Base-by-base conservation (phyloP, 1,284 basidiomycete species). In the Austroboletus niveus region DNA sequence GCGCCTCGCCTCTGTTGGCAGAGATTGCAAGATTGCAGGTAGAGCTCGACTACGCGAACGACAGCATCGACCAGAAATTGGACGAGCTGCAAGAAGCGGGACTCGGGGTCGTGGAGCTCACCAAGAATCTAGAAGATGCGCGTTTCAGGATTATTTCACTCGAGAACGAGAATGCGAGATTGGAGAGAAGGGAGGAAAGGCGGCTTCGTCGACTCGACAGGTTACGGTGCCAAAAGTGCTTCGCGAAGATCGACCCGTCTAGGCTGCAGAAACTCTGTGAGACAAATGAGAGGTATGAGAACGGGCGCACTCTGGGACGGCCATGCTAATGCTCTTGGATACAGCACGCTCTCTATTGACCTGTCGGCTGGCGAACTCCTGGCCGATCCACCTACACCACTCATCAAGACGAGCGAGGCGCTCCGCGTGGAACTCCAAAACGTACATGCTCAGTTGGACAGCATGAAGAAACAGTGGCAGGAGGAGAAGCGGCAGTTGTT, bases 61-160 rank as follows among this genome's bases (percentile, higher is more conserved):
- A 88, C 40, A 87, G 80, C 59, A 87, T 94, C 45, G 91, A 94
- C 59, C 84, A 90, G 60, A 92, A 92, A 66, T 75, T 94, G 9
- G 87, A 89, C 64, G 83, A 85, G 52, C 81, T 94, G 6, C 87
- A 89, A 61, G 82, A 89, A 52, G 86, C 87, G 3, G 89, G 89
- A 1, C 68, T 85, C 5, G 86, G 82, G 31, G 82, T 82, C 27
- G 80, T 91, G 38, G 80, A 77, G 9, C 72, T 91, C 32, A 85
- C 84, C 0, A 76, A 78, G 69, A 83, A 83, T 54, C 78, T 92
- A 4, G 83, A 86, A 56, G 85, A 88, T 53, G 85, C 88, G 1
- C 79, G 82, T 7, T 64, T 71, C 4, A 77, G 72, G 55, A 83
- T 87, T 22, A 65, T 70, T 3, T 57, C 66, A 1, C 71, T 92